Evolutionary conservation across 805 yeast species (phyloP).

Genomic region (Middelhovenomyces tepae): DNA sequence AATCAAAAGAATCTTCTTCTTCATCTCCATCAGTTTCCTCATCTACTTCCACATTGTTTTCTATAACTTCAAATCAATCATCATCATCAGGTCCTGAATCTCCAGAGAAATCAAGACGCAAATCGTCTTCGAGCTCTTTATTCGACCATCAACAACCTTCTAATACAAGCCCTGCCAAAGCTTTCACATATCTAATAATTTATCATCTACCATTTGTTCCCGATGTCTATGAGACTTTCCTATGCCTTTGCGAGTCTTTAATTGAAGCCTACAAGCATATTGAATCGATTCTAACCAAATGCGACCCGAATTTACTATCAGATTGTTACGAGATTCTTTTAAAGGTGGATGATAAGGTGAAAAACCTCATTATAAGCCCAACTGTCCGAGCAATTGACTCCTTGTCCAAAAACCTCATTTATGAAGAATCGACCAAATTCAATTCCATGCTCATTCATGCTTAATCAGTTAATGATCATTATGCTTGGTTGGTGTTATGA

Average conservation of each 20-base stretch:
- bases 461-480: conserved; percentile 1
- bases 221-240: conserved; percentile 21
- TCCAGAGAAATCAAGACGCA: too few species aligned
- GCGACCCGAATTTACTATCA: conserved; percentile 6
- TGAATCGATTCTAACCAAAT: conserved; percentile 3
- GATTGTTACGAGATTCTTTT: conserved; percentile 14
- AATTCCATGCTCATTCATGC: conserved; percentile 14
- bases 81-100: too few species aligned
- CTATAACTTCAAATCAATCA: too few species aligned
- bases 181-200: conserved; percentile 14
- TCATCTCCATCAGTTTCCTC: too few species aligned
- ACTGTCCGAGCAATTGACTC: conserved; percentile 18
- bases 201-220: conserved; percentile 21
- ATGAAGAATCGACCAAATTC: conserved; percentile 17
- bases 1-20: conserved; percentile 16
- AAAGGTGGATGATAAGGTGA: conserved; percentile 18
- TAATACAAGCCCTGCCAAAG: too few species aligned
- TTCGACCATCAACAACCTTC: too few species aligned
- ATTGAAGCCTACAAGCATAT: conserved; percentile 17
- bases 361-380: conserved; percentile 15
- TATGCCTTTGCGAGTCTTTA: conserved; percentile 18
- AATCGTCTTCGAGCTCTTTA: too few species aligned
- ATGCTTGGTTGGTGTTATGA: neutral
- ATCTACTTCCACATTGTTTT: too few species aligned
- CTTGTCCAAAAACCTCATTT: conserved; percentile 12